These are phyloP conservation scores for Macaranga tanarius DNA, from an alignment of 441 rosid species.

Conservation along the genomic window DNA sequence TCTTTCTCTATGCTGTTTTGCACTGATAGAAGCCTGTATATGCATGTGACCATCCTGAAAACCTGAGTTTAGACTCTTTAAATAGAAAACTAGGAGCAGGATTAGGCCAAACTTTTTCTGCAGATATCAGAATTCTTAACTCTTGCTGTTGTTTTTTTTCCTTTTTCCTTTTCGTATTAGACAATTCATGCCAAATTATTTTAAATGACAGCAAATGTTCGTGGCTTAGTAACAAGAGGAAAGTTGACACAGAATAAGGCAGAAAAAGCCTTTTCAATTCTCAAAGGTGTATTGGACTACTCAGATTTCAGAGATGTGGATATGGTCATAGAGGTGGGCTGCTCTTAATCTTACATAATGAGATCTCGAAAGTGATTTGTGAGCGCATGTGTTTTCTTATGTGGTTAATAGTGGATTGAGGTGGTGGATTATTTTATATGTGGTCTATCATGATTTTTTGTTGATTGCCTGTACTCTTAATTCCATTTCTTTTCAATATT, in stretches of 20 bases:
- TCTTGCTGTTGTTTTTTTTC: background rate
- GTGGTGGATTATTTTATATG: conserved; percentile 7
- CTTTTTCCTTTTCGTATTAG: conserved; percentile 6
- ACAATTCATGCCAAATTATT: conserved; percentile 17
- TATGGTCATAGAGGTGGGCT: conserved; percentile 88
- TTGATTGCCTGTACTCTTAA: conserved; percentile 8
- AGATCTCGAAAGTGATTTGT: background rate
- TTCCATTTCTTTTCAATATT: conserved; percentile 3
- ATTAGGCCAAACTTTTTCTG: background rate
- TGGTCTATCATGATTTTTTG: background rate
- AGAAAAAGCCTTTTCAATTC: conserved; percentile 69
- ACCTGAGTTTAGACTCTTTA: background rate
- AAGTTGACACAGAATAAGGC: conserved; percentile 70
- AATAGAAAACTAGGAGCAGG: background rate
- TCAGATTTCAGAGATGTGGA: conserved; percentile 84
- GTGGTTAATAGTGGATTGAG: background rate
- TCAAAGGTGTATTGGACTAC: conserved; percentile 82
- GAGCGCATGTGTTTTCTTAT: background rate
- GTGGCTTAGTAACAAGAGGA: conserved; percentile 67
- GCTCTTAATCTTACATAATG: conserved; percentile 5
- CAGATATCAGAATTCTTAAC: background rate
- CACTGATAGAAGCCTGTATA: background rate
- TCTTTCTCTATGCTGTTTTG: background rate
- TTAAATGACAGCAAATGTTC: conserved; percentile 62
- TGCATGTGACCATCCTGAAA: background rate